Percentiles rank a stretch among this genome's conserved stretches.
These are phyloP conservation scores for Tricholoma sp. DNA, from an alignment of 768 basidiomycete genomes.

Conservation along the genomic window DNA sequence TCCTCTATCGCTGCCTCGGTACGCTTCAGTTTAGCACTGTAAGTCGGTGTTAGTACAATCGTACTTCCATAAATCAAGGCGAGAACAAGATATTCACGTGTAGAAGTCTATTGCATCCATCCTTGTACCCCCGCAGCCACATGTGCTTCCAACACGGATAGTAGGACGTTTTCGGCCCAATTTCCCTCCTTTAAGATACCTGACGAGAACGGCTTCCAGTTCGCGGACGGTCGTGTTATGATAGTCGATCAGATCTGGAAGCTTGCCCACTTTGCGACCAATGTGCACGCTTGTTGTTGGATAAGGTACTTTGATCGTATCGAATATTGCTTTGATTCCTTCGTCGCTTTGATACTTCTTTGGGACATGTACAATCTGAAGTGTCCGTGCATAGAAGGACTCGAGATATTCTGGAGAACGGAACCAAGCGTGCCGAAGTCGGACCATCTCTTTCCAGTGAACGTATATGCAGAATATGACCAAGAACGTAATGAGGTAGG, in stretches of 20 bases:
- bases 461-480: constrained; percentile 68
- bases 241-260: constrained; percentile 87
- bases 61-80: background rate
- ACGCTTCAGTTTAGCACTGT: constrained; percentile 48
- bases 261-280: constrained; percentile 78
- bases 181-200: constrained; percentile 80
- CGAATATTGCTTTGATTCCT: constrained; percentile 75
- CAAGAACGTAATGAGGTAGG: constrained; percentile 75
- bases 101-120: constrained; percentile 94
- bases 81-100: constrained; percentile 49
- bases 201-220: constrained; percentile 84
- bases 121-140: constrained; percentile 80
- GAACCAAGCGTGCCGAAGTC: constrained; percentile 83
- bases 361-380: constrained; percentile 76
- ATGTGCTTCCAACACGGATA: constrained; percentile 70
- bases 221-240: constrained; percentile 94
- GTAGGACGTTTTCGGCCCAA: constrained; percentile 79
- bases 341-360: constrained; percentile 82
- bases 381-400: constrained; percentile 91
- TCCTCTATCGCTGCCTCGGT: constrained; percentile 74
- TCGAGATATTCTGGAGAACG: constrained; percentile 82
- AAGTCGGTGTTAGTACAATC: constrained; percentile 6
- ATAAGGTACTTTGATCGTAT: constrained; percentile 73
- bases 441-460: constrained; percentile 77
- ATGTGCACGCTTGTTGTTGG: constrained; percentile 90